Base-by-base conservation (phyloP, 2,329 filamentous ascomycete species). In the Botryotinia narcissicola region DNA sequence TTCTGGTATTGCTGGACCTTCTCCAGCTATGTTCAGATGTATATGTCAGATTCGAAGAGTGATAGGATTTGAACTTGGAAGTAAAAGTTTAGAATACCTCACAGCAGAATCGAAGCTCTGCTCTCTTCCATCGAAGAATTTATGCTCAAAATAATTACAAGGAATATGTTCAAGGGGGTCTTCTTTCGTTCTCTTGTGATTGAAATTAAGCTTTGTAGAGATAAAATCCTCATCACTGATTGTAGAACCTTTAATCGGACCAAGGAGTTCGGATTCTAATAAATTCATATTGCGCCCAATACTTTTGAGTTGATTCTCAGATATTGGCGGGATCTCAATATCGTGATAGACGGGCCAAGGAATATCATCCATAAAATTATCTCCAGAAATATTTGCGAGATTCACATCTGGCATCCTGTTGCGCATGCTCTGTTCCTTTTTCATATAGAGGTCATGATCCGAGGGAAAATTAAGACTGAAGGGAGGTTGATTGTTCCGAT, bases 351-450 rank as follows among this genome's bases (percentile, higher is more conserved):
- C 66, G 8, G 66, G 66, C 66, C 66, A 68, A 9, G 48, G 48
- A 12, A 69, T 32, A 25, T 25, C 16, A 12, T 57, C 48, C 0
- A 42, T 16, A 16, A 32, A 57, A 20, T 69, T 32, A n/a, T 57
- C 48, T 69, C 37, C 66, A 32, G 66, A 32, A 37, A 57, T 57
- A 32, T 44, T n/a, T 18, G 48, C 66, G 40, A 69, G 66, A 32
- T 69, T 37, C 18, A 69, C 37, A 14, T 69, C 48, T 29, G 48
- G 48, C 66, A 42, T 69, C 35, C 3, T 37, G 48, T 57, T n/a
- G 48, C 66, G 46, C 3, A 57, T 16, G 5, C 29, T 69, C 6
- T 69, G 66, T 12, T 35, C 25, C 35, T 69, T 69, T n/a, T 69
- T 57, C 10, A 32, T 32, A 14, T 69, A 3, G 35, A 29, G 66